These are phyloP conservation scores for Lodderomyces theae DNA, from an alignment of 1,139 yeast species.

Conservation along the genomic window DNA sequence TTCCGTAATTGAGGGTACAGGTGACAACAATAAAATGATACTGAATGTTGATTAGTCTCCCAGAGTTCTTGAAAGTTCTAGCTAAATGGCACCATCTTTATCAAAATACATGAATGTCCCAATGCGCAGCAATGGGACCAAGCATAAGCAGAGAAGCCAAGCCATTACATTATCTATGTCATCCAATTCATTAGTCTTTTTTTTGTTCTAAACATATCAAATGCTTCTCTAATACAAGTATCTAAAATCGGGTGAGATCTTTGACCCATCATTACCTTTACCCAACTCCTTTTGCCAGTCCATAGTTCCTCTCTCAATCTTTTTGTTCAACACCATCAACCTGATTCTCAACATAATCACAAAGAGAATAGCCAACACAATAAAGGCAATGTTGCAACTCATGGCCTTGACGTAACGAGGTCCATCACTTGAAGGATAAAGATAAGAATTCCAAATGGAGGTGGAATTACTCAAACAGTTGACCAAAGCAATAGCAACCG, in stretches of 20 bases:
- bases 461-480: constrained; percentile 53
- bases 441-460: constrained; percentile 52
- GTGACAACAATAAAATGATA: too few relatives aligned
- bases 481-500: constrained; percentile 51
- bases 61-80: too few relatives aligned
- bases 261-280: constrained; percentile 43
- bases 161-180: too few relatives aligned
- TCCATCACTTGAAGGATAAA: constrained; percentile 40
- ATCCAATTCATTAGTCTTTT: not conserved
- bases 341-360: constrained; percentile 42
- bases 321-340: constrained; percentile 37
- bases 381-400: constrained; percentile 48
- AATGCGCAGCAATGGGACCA: too few relatives aligned
- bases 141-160: too few relatives aligned
- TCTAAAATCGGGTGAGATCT: constrained; percentile 44
- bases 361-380: constrained; percentile 37
- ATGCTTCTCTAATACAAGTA: constrained; percentile 25
- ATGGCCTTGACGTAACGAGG: constrained; percentile 49
- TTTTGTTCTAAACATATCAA: not conserved
- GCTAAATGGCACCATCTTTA: too few relatives aligned
- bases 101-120: too few relatives aligned
- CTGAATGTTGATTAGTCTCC: too few relatives aligned
- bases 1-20: too few relatives aligned
- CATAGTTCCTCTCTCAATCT: constrained; percentile 46
- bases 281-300: constrained; percentile 53